These are phyloP conservation scores for Ricinus communis DNA, from an alignment of 345 rosid genomes.

Conservation along the genomic window DNA sequence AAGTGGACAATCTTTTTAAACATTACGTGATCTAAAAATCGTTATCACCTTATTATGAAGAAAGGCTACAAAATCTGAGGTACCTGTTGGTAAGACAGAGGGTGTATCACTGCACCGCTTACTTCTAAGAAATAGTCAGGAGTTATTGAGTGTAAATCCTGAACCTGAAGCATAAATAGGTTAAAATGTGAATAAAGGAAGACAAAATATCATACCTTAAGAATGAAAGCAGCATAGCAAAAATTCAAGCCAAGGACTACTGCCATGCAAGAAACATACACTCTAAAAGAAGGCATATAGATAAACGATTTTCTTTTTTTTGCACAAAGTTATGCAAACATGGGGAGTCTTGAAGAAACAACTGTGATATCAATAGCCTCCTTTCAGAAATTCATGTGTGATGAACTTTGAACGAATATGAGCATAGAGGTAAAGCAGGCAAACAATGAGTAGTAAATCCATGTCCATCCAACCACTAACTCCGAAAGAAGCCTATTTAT, in stretches of 20 bases:
- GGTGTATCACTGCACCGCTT: slow-evolving; percentile 89
- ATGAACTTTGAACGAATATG: neutral
- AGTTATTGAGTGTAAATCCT: slow-evolving; percentile 89
- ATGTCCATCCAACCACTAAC: neutral
- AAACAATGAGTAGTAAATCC: neutral
- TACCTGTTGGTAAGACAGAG: slow-evolving; percentile 97
- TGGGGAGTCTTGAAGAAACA: too few species aligned
- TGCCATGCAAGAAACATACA: neutral
- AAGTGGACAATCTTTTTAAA: too few species aligned
- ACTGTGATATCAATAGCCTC: neutral
- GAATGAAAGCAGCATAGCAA: neutral
- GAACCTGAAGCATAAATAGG: slow-evolving; percentile 53
- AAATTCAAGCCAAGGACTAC: neutral
- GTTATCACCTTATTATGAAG: neutral
- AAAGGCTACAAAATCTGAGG: slow-evolving; percentile 2
- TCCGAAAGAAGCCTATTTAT: too few species aligned
- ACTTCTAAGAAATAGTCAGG: slow-evolving; percentile 89
- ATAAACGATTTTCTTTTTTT: neutral
- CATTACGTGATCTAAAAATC: neutral
- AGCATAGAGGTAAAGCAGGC: neutral
- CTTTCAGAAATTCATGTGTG: neutral
- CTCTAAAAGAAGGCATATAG: neutral
- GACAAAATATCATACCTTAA: neutral
- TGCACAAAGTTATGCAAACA: too few species aligned
- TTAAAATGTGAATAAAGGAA: neutral